These are phyloP conservation scores for Aphanomyces cochlioides DNA, from an alignment of 352 stramenopile genomes.

Conservation along the genomic window DNA sequence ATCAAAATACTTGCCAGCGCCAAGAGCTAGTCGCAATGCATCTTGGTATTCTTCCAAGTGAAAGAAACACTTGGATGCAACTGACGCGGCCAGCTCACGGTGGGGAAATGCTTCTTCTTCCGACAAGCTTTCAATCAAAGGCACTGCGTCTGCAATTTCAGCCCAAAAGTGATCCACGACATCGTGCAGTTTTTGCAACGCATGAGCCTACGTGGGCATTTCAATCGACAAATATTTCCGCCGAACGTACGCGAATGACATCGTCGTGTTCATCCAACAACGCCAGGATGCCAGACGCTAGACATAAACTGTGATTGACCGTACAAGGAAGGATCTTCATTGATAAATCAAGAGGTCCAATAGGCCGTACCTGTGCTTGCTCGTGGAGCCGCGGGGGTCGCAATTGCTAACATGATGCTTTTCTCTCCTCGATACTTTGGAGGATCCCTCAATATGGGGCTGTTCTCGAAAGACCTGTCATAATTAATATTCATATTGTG, in stretches of 20 bases:
- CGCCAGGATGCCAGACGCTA: conserved; percentile 84
- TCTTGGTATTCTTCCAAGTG: conserved; percentile 98
- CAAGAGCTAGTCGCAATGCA: conserved; percentile 92
- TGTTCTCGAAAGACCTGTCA: conserved; percentile 9
- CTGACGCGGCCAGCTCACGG: conserved; percentile 85
- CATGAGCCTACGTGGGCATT: conserved; percentile 57
- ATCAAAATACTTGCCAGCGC: conserved; percentile 94
- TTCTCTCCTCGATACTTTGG: conserved; percentile 4
- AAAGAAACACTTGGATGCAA: conserved; percentile 97
- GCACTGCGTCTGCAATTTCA: conserved; percentile 89
- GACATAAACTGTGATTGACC: conserved; percentile 19
- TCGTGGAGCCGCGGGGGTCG: conserved; percentile 8
- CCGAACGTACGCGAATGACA: conserved; percentile 63
- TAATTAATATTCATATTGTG: neutral
- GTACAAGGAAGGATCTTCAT: neutral
- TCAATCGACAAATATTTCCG: neutral
- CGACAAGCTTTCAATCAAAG: conserved; percentile 91
- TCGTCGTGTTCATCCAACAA: conserved; percentile 91
- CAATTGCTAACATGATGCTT: conserved; percentile 24
- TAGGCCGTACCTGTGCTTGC: conserved; percentile 13
- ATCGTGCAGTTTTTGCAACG: conserved; percentile 87
- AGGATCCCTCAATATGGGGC: conserved; percentile 28
- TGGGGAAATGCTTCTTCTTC: conserved; percentile 90
- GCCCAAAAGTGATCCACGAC: conserved; percentile 94
- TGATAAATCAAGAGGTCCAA: neutral